Evolutionary conservation across 2,329 filamentous ascomycete genomes (phyloP).

Genomic region (Aspergillus clavatus): DNA sequence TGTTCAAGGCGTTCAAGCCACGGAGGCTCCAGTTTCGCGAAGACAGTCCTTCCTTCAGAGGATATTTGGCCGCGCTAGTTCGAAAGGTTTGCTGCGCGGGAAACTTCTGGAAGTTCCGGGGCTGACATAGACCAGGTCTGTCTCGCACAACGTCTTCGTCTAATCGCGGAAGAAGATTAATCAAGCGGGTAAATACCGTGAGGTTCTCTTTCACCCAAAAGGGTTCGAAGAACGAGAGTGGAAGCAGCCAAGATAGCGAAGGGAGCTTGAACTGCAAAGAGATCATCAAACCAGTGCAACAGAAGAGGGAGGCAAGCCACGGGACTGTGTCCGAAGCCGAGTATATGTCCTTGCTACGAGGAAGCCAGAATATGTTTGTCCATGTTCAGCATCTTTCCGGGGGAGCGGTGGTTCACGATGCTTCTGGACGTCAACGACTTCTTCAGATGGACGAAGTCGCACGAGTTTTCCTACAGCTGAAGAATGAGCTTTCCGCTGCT

Average conservation of each 20-base stretch:
- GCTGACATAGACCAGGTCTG: conserved; percentile 15
- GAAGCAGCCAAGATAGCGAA: conserved; percentile 12
- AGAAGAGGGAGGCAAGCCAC: conserved; percentile 6
- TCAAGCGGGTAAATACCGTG: conserved; percentile 26
- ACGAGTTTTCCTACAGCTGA: conserved; percentile 26
- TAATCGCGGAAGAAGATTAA: conserved; percentile 21
- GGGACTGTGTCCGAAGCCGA: conserved; percentile 14
- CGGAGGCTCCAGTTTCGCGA: conserved; percentile 12
- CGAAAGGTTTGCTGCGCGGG: conserved; percentile 19
- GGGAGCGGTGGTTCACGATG: conserved; percentile 25
- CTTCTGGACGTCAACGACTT: conserved; percentile 26
- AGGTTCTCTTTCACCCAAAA: conserved; percentile 27
- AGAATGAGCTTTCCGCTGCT: conserved; percentile 18
- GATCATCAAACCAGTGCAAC: conserved; percentile 1
- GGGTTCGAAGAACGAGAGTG: conserved; percentile 13
- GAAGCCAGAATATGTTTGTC: conserved; percentile 20
- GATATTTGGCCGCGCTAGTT: conserved; percentile 22
- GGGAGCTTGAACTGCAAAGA: conserved; percentile 9
- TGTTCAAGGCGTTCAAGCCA: conserved; percentile 5
- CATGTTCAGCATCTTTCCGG: conserved; percentile 24
- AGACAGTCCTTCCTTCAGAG: conserved; percentile 22
- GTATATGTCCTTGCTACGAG: conserved; percentile 13
- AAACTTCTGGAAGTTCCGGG: background rate
- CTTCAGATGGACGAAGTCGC: conserved; percentile 28
- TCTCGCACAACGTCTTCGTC: conserved; percentile 21